phyloP scores from a whole-genome alignment of 192 early-diverging fungal species.

The Coemansia sp. region DNA sequence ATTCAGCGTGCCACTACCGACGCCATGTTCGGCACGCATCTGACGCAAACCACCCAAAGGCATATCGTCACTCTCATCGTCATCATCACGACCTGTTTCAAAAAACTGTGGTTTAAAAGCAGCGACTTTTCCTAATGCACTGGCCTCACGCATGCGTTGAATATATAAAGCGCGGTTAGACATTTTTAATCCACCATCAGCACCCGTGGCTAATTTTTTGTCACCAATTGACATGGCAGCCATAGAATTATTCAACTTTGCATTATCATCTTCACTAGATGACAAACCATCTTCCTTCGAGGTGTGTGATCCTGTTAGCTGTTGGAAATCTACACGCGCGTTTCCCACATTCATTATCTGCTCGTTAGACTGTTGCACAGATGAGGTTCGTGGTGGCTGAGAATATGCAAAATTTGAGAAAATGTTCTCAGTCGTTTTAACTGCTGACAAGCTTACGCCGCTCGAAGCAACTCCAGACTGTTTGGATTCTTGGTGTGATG shows the following conservation, averaged over 20 bases:
- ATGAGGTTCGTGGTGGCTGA: neutral
- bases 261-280: slow-evolving; percentile 37
- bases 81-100: neutral
- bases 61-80: slow-evolving; percentile 32
- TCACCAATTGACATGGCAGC: slow-evolving; percentile 32
- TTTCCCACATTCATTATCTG: neutral
- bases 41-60: slow-evolving; percentile 41
- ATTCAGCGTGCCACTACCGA: neutral
- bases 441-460: neutral
- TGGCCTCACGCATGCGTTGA: slow-evolving; percentile 48
- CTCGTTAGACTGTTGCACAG: neutral
- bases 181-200: slow-evolving; percentile 6
- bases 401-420: neutral
- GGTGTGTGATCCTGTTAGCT: slow-evolving; percentile 17
- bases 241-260: slow-evolving; percentile 28
- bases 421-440: neutral
- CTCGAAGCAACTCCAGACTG: neutral
- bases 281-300: slow-evolving; percentile 25
- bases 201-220: neutral
- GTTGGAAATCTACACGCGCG: neutral
- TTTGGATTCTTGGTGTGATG: neutral
- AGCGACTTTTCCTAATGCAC: slow-evolving; percentile 27
- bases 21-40: neutral
- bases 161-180: slow-evolving; percentile 42
- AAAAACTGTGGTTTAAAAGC: slow-evolving; percentile 8